Base-by-base conservation (phyloP, 495 filamentous ascomycete species). In the Tuber magnatum region DNA sequence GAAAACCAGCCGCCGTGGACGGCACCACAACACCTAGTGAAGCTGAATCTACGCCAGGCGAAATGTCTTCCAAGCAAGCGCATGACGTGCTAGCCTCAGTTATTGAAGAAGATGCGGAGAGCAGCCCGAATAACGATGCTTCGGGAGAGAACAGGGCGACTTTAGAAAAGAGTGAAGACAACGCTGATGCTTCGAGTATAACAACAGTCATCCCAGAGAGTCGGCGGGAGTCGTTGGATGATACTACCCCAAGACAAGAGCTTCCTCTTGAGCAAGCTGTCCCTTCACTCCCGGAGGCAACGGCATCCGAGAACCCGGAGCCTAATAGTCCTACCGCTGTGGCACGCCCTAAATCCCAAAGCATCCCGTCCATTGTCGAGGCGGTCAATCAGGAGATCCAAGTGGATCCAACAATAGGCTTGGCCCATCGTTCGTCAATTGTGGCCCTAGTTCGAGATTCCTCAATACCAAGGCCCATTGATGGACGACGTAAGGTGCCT, bases 1-100 rank as follows among this genome's bases (percentile, higher is more conserved):
- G 83, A 84, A 75, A 82, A 83, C 44, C 82, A 80, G 42, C 83
- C 84, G 71, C 80, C 61, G 78, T 81, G 68, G 68, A 82, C 79
- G 75, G 82, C 70, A 43, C 85, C 75, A 80, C 78, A 69, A 69
- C 82, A 73, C 56, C 56, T 18, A 42, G 61, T 18, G 81, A 81
- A 73, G 40, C 43, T 42, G 42, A 51, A n/a, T 40, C 69, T 51
- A 76, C 81, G 1, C 78, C 81, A 22, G 72, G 76, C 41, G 78
- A 75, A 68, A 75, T 82, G 56, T 90, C 89, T n/a, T 86, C 89
- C 12, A 90, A 91, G 74, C 90, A 90, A 76, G 86, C 89, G n/a
- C 86, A 90, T 68, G 86, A 92, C 81, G 88, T 92, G 71, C 81
- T 93, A 28, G 87, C 88, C 16, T 91, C 91, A 32, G 90, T 92